Evolutionary conservation across 768 basidiomycete genomes (phyloP).

Genomic region (Suillus clintonianus): DNA sequence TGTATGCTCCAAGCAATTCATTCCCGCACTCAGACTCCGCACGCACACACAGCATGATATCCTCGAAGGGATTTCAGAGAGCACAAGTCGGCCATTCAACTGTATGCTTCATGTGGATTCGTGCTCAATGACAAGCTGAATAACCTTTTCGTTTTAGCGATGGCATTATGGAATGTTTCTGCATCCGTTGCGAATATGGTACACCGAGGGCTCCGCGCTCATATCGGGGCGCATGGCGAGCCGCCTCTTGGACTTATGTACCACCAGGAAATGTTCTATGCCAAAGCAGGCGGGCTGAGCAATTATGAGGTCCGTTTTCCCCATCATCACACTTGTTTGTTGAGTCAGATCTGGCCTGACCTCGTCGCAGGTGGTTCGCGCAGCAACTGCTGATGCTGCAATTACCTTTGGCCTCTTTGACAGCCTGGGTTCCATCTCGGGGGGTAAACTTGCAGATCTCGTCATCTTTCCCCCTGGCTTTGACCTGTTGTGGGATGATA

Average conservation of each 20-base stretch:
- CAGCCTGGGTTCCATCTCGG: conserved; percentile 63
- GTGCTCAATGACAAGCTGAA: not conserved
- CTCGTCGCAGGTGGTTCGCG: conserved; percentile 54
- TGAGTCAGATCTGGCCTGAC: not conserved
- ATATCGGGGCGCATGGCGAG: conserved; percentile 78
- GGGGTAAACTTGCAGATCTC: conserved; percentile 72
- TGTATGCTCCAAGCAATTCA: not conserved
- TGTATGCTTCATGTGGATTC: conserved; percentile 42
- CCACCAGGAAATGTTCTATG: conserved; percentile 72
- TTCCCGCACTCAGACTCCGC: conserved; percentile 47
- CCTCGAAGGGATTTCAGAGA: conserved; percentile 60
- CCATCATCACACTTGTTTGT: not conserved
- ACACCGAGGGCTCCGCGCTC: conserved; percentile 55
- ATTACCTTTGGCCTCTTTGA: conserved; percentile 60
- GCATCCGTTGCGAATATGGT: conserved; percentile 71
- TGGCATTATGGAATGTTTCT: conserved; percentile 69
- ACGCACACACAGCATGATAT: conserved; percentile 66
- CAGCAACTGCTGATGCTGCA: conserved; percentile 69
- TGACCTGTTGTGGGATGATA: conserved; percentile 56
- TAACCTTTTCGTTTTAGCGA: conserved; percentile 42
- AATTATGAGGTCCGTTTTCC: conserved; percentile 60
- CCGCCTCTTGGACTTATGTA: conserved; percentile 75
- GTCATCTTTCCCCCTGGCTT: conserved; percentile 64
- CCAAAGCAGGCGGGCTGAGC: conserved; percentile 60
- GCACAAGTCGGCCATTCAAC: conserved; percentile 56